A percentile compares a stretch with the other conserved stretches of the same genome.
Evolutionary conservation across 2,329 filamentous ascomycete genomes (phyloP).

Genomic region (Cladosporium sp.): DNA sequence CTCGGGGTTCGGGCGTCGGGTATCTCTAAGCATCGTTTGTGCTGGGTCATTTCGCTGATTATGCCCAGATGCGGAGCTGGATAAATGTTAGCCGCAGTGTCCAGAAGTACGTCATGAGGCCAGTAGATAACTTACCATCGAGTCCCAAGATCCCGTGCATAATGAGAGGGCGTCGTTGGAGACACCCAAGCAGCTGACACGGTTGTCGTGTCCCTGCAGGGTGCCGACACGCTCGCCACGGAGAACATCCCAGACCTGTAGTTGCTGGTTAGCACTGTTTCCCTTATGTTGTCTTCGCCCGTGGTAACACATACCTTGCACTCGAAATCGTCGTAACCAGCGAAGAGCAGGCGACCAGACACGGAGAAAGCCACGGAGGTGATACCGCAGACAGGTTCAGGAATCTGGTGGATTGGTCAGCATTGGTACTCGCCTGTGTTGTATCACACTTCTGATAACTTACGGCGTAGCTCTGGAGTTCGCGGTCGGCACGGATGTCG

Average conservation of each 20-base stretch:
- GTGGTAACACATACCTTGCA: conserved; percentile 71
- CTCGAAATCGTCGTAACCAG: conserved; percentile 97
- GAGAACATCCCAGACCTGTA: conserved; percentile 92
- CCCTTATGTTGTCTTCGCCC: neutral
- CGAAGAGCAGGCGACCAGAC: conserved; percentile 88
- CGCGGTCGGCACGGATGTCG: conserved; percentile 90
- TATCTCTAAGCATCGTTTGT: conserved; percentile 10
- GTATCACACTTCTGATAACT: conserved; percentile 22
- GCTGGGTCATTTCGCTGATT: conserved; percentile 14
- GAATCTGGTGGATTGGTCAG: conserved; percentile 57
- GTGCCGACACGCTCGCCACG: conserved; percentile 96
- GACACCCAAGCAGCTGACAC: conserved; percentile 95
- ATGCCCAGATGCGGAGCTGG: conserved; percentile 50
- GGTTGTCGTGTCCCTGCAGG: conserved; percentile 94
- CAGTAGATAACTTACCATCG: conserved; percentile 61
- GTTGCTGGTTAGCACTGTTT: conserved; percentile 19
- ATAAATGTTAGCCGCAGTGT: conserved; percentile 16
- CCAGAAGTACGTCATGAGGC: neutral
- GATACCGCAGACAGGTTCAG: conserved; percentile 95
- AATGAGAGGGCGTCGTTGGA: conserved; percentile 99
- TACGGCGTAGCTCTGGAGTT: conserved; percentile 63
- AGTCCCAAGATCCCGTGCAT: conserved; percentile 99
- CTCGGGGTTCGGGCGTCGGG: conserved; percentile 1
- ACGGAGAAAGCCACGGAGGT: conserved; percentile 98
- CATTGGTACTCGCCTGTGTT: neutral